Conservation (phyloP, 768 basidiomycete species). For the Fomitopsis serialis region DNA sequence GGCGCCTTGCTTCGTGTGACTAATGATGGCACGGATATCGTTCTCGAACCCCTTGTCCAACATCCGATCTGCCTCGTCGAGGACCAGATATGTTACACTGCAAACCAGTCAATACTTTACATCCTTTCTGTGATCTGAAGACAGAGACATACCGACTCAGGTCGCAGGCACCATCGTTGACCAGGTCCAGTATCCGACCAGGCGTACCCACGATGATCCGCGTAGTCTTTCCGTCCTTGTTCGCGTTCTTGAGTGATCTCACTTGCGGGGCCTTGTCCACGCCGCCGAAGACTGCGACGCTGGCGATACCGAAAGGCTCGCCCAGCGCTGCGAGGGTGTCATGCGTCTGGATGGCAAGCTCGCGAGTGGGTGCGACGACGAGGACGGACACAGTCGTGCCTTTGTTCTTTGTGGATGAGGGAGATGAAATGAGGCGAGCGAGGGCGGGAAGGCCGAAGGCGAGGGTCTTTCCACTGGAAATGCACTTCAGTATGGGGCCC, state of each 20-base stretch:
- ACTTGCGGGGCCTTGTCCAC: slow-evolving; percentile 85
- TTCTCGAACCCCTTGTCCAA: slow-evolving; percentile 98
- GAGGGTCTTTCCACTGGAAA: slow-evolving; percentile 83
- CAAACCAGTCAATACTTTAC: neutral
- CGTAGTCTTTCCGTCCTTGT: slow-evolving; percentile 46
- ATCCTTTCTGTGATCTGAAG: neutral
- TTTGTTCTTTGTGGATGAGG: slow-evolving; percentile 25
- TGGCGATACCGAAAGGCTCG: slow-evolving; percentile 65
- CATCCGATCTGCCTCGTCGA: slow-evolving; percentile 99
- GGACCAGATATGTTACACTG: slow-evolving; percentile 85
- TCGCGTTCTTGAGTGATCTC: slow-evolving; percentile 52
- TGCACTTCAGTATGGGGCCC: slow-evolving; percentile 9
- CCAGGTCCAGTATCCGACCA: slow-evolving; percentile 88
- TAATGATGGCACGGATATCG: slow-evolving; percentile 90
- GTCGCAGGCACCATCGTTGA: slow-evolving; percentile 81
- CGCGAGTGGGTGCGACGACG: slow-evolving; percentile 91
- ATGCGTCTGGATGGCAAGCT: slow-evolving; percentile 94
- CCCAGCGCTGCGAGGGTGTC: slow-evolving; percentile 74
- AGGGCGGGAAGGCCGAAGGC: slow-evolving; percentile 94
- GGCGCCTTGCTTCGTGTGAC: slow-evolving; percentile 56
- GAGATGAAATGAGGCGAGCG: slow-evolving; percentile 48
- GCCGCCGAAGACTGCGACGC: slow-evolving; percentile 93
- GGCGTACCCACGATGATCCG: slow-evolving; percentile 94
- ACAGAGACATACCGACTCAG: slow-evolving; percentile 55
- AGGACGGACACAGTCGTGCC: slow-evolving; percentile 36